Percentiles rank a stretch among this genome's conserved stretches.
Conservation (phyloP, 495 filamentous ascomycete species). For the Tuber brumale region DNA sequence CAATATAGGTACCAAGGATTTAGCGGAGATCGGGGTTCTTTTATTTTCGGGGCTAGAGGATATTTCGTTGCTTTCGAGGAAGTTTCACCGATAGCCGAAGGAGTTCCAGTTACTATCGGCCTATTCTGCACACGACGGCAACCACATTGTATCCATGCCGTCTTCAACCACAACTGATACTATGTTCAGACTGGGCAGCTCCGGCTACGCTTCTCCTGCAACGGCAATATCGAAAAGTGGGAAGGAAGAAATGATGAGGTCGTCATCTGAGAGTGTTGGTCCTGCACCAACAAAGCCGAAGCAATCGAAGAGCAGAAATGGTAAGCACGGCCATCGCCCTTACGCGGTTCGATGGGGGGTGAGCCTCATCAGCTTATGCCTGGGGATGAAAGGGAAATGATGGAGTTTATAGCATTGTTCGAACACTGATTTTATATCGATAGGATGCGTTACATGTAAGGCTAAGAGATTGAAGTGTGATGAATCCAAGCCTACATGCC, state of each 20-base stretch:
- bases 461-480: conserved; percentile 76
- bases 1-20: not conserved
- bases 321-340: conserved; percentile 48
- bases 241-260: conserved; percentile 32
- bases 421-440: conserved; percentile 9
- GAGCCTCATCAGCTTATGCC: not conserved
- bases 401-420: not conserved
- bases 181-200: conserved; percentile 9
- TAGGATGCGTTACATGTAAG: conserved; percentile 78
- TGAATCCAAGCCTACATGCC: conserved; percentile 67
- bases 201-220: conserved; percentile 17
- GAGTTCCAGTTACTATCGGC: not conserved
- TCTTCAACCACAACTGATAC: conserved; percentile 19
- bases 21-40: not conserved
- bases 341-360: not conserved
- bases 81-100: conserved; percentile 3
- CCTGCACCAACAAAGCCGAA: conserved; percentile 55
- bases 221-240: conserved; percentile 13
- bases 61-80: not conserved
- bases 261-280: conserved; percentile 31
- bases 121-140: not conserved
- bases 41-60: not conserved
- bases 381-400: not conserved
- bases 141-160: conserved; percentile 18
- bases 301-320: conserved; percentile 78